Percentiles rank a stretch among this genome's conserved stretches.
phyloP scores from a whole-genome alignment of 495 filamentous ascomycete species.

The Friedmanniomyces simplex region DNA sequence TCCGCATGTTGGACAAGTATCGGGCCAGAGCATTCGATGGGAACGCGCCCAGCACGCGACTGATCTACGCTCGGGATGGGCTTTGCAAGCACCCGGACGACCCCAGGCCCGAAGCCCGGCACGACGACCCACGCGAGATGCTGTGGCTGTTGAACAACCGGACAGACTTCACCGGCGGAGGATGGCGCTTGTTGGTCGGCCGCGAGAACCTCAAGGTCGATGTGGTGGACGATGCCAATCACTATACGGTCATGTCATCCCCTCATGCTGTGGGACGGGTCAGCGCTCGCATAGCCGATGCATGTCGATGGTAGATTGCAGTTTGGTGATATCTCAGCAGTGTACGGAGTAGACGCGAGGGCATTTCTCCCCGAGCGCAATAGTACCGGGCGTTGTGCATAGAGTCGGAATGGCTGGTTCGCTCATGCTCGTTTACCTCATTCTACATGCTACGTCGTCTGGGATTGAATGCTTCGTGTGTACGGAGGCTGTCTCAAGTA shows the following conservation, averaged over 20 bases:
- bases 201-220: no score
- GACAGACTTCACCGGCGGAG: no score
- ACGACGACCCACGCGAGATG: constrained; percentile 31
- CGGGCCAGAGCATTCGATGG: constrained; percentile 21
- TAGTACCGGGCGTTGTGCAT: no score
- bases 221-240: constrained; percentile 33
- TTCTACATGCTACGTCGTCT: no score
- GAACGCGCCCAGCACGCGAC: constrained; percentile 16
- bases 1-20: constrained; percentile 31
- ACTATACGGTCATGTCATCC: constrained; percentile 31
- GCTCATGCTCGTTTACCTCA: no score
- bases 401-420: no score
- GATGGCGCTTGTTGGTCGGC: no score
- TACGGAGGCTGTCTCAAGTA: no score
- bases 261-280: background rate
- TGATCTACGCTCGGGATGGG: constrained; percentile 31
- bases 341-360: background rate
- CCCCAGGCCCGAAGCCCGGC: constrained; percentile 15
- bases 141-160: no score
- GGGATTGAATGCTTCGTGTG: no score
- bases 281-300: constrained; percentile 9
- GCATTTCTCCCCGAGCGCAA: background rate
- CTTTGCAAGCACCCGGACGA: constrained; percentile 20
- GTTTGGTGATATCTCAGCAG: background rate
- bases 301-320: no score